phyloP scores from a whole-genome alignment of 192 early-diverging fungal genomes.

The Coemansia sp. region DNA sequence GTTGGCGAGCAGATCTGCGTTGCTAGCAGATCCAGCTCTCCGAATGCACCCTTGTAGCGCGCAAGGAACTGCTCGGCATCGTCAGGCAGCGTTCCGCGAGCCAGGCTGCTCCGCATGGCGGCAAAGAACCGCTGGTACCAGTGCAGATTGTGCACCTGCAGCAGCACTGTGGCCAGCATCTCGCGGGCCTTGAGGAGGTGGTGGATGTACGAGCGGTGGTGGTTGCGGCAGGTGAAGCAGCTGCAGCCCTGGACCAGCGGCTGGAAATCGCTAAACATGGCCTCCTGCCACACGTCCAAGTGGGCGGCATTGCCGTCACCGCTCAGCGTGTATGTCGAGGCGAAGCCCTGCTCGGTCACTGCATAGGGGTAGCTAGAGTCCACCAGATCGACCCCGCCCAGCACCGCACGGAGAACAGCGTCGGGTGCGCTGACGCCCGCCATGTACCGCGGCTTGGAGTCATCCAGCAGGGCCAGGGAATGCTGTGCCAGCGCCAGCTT shows the following conservation, averaged over 20 bases:
- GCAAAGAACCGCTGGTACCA: slow-evolving; percentile 40
- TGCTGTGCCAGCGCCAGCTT: slow-evolving; percentile 28
- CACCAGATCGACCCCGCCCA: slow-evolving; percentile 63
- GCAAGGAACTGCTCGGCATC: slow-evolving; percentile 23
- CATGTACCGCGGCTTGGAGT: slow-evolving; percentile 39
- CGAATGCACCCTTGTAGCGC: slow-evolving; percentile 25
- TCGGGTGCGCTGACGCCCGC: slow-evolving; percentile 42
- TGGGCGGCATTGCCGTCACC: slow-evolving; percentile 1
- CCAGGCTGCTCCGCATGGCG: slow-evolving; percentile 34
- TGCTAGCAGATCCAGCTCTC: slow-evolving; percentile 29
- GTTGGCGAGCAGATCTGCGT: slow-evolving; percentile 33
- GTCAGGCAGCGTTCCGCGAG: slow-evolving; percentile 12
- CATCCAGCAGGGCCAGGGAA: slow-evolving; percentile 27
- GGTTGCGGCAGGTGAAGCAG: slow-evolving; percentile 61
- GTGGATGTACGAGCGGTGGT: slow-evolving; percentile 69
- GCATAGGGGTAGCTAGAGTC: slow-evolving; percentile 62
- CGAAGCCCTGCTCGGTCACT: slow-evolving; percentile 61
- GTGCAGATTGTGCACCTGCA: slow-evolving; percentile 57
- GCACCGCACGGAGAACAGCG: slow-evolving; percentile 28
- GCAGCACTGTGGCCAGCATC: slow-evolving; percentile 69
- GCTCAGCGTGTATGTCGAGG: slow-evolving; percentile 53
- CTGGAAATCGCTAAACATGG: slow-evolving; percentile 54
- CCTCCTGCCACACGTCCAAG: slow-evolving; percentile 55
- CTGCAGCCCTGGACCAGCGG: slow-evolving; percentile 58
- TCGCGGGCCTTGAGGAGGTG: slow-evolving; percentile 67